These are phyloP conservation scores for Geosmithia morbida DNA, from an alignment of 2,329 filamentous ascomycete genomes.

Conservation along the genomic window DNA sequence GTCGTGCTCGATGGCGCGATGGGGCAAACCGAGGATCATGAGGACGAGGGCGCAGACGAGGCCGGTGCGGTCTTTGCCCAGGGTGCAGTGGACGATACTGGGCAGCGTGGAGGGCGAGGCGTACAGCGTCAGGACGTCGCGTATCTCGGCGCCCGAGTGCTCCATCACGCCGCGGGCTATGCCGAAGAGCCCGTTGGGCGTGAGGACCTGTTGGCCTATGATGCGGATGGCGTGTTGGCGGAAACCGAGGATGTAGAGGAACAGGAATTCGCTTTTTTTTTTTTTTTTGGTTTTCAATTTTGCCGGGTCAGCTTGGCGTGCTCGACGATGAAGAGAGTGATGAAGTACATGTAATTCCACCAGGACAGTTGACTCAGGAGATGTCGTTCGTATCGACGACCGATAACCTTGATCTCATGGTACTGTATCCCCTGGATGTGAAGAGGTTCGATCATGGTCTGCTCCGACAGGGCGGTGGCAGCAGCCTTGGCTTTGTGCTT, in stretches of 20 bases:
- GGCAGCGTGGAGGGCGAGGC: slow-evolving; percentile 34
- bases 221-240: slow-evolving; percentile 56
- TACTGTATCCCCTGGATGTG: slow-evolving; percentile 52
- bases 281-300: neutral
- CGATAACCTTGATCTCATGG: slow-evolving; percentile 58
- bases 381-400: slow-evolving; percentile 52
- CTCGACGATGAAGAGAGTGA: too few species aligned
- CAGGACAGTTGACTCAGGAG: slow-evolving; percentile 56
- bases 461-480: slow-evolving; percentile 23
- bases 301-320: too few species aligned
- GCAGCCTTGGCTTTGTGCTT: slow-evolving; percentile 38
- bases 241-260: slow-evolving; percentile 50
- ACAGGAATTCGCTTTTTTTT: slow-evolving; percentile 27
- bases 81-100: slow-evolving; percentile 67
- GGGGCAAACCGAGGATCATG: slow-evolving; percentile 43
- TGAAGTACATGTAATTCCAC: slow-evolving; percentile 44
- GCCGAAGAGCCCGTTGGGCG: slow-evolving; percentile 55
- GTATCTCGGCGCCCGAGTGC: slow-evolving; percentile 48
- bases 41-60: slow-evolving; percentile 55
- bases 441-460: slow-evolving; percentile 36
- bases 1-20: slow-evolving; percentile 51
- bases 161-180: slow-evolving; percentile 57
- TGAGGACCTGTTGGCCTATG: slow-evolving; percentile 56
- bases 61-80: slow-evolving; percentile 72
- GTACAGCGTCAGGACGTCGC: slow-evolving; percentile 17